phyloP scores from a whole-genome alignment of 2,329 filamentous ascomycete genomes.

The Sphaceloma murrayae region DNA sequence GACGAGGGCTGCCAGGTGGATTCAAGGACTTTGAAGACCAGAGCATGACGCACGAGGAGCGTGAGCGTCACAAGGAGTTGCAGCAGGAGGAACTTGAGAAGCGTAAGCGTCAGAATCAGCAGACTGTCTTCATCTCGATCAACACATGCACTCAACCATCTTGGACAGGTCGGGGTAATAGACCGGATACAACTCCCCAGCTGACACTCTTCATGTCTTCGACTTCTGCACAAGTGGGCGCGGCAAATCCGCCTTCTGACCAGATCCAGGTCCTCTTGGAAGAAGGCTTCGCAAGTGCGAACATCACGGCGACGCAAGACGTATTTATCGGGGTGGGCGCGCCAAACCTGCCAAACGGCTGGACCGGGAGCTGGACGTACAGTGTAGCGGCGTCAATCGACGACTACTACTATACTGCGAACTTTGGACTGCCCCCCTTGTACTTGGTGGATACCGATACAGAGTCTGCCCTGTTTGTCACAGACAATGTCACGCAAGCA shows the following conservation, averaged over 20 bases:
- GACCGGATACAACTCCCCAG: conserved; percentile 47
- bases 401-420: conserved; percentile 60
- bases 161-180: conserved; percentile 41
- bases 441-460: conserved; percentile 80
- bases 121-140: conserved; percentile 65
- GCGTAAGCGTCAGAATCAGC: conserved; percentile 21
- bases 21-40: conserved; percentile 16
- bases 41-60: conserved; percentile 4
- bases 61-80: conserved; percentile 7
- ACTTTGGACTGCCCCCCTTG: conserved; percentile 48
- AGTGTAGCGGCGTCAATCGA: conserved; percentile 77
- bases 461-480: conserved; percentile 67
- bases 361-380: conserved; percentile 63
- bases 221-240: conserved; percentile 30
- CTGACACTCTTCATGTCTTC: conserved; percentile 69
- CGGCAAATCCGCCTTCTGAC: conserved; percentile 25
- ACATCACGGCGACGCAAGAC: conserved; percentile 51
- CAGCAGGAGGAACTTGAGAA: conserved; percentile 8
- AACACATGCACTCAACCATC: conserved; percentile 76
- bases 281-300: conserved; percentile 60
- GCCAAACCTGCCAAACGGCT: conserved; percentile 51
- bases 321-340: conserved; percentile 71
- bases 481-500: conserved; percentile 56
- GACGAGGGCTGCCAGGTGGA: conserved; percentile 25
- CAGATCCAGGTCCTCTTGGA: conserved; percentile 46